Conservation (phyloP, 1,284 basidiomycete genomes). For the Rhizoctonia solani region DNA sequence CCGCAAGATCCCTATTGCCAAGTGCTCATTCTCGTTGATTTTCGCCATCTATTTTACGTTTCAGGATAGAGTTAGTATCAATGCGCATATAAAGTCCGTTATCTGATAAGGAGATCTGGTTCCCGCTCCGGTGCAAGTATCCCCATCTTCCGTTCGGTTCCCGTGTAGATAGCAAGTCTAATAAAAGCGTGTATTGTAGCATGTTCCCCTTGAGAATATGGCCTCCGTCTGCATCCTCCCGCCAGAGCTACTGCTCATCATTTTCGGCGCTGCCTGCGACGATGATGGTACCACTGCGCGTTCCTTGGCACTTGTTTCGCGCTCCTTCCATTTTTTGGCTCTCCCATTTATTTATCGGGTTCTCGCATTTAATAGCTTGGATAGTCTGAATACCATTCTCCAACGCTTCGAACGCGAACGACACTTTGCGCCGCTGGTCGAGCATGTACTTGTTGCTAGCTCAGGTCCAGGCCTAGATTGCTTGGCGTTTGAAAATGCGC, state of each 20-base stretch:
- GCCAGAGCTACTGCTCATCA: constrained; percentile 3
- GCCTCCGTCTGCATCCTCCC: neutral
- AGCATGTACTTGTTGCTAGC: constrained; percentile 23
- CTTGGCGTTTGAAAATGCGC: constrained; percentile 5
- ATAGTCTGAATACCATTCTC: neutral
- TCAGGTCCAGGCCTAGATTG: neutral
- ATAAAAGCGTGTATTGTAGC: no score
- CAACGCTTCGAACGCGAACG: constrained; percentile 16
- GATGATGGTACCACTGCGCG: constrained; percentile 27
- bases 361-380: neutral
- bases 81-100: neutral
- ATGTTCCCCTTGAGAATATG: neutral
- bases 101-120: constrained; percentile 25
- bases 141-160: neutral
- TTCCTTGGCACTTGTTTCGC: constrained; percentile 20
- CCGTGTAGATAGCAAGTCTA: neutral
- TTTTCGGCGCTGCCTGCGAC: constrained; percentile 18
- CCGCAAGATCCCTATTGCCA: no score
- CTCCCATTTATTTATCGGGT: constrained; percentile 21
- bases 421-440: neutral
- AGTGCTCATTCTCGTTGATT: no score
- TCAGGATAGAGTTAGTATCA: no score
- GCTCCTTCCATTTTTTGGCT: constrained; percentile 3
- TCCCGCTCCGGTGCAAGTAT: neutral
- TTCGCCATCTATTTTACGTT: no score